Base-by-base conservation (phyloP, 352 stramenopile genomes). In the Pilasporangium apinafurcum region DNA sequence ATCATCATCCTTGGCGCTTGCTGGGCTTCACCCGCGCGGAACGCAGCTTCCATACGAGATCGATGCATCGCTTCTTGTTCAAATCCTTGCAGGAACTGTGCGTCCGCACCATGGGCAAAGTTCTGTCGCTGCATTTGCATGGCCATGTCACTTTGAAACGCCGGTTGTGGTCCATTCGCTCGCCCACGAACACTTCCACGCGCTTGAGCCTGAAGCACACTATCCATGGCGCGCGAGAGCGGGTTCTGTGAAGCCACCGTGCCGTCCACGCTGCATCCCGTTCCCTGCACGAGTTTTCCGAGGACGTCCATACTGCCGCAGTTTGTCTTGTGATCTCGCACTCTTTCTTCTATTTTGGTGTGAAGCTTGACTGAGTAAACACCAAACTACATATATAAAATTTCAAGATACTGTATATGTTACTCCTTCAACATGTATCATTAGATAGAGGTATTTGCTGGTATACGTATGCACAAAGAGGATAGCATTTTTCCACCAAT, bases 161-260 rank as follows among this genome's bases (percentile, higher is more conserved):
- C 51, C 22, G 65, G 55, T 49, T 64, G 60, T n/a, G 69, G 35
- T 6, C 53, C 66, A 17, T 48, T 68, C 2, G 42, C 49, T 12
- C 55, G 59, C 16, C 48, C 52, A 14, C 56, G 62, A 13, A 42
- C 33, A 3, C 40, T 51, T 10, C 61, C 58, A 14, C 69, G 66
- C 13, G 42, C 49, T 20, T 85, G 73, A 25, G 75, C 74, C 50
- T 87, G 79, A 28, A 89, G 62, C 39, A 93, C 74, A 30, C 56
- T 74, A 48, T 93, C 78, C 28, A 93, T 62, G 17, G 79, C 78
- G 49, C 78, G 75, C 17, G 82, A 87, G 29, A 93, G 74, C 36
- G 82, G 76, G 57, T 93, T 93, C 61, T 90, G 71, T 37, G 79
- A 66, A n/a, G 79, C 69, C 30, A 91, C 78, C 2, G 82, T 91